Base-by-base conservation (phyloP, 2,329 filamentous ascomycete species). In the Aspergillus proliferans region DNA sequence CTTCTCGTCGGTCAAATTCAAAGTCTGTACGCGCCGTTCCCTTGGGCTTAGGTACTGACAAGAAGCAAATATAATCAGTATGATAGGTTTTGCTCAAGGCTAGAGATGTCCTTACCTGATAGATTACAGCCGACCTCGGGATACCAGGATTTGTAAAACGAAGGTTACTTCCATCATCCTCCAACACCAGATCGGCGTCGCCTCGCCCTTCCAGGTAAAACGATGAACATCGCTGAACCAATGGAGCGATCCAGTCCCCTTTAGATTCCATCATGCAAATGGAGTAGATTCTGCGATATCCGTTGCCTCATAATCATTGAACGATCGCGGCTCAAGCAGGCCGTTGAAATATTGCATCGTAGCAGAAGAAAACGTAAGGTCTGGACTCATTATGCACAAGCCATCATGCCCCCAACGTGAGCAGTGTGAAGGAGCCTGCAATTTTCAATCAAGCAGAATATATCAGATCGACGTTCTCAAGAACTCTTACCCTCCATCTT, bases 151-250 rank as follows among this genome's bases (percentile, higher is more conserved):
- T 54, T 18, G 40, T 51, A 46, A 72, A 64, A n/a, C 58, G 63
- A 42, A 71, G 52, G 42, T 59, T 64, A 28, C 60, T 63, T 10
- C 63, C 68, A 57, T 71, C 60, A 48, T 71, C 63, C 42, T 66
- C 57, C 22, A 59, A 52, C 5, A 58, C 40, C 14, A 58, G 46
- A 45, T 49, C 47, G 30, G 45, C 46, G 21, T 52, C 43, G 28
- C 39, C 19, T 33, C 38, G 34, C 42, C 50, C 50, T 22, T 52
- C 47, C 10, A 54, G 49, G 24, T 60, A 62, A 38, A 43, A 51
- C 7, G 47, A 51, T 42, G 66, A 51, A 42, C 51, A 59, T 43
- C 50, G 47, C 49, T 62, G 57, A 48, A 62, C 51, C 30, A 61
- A 51, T 40, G 57, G 33, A 19, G 56, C 47, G 33, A 66, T 57